phyloP scores from a whole-genome alignment of 345 rosid genomes.

The Ceriops decandra region DNA sequence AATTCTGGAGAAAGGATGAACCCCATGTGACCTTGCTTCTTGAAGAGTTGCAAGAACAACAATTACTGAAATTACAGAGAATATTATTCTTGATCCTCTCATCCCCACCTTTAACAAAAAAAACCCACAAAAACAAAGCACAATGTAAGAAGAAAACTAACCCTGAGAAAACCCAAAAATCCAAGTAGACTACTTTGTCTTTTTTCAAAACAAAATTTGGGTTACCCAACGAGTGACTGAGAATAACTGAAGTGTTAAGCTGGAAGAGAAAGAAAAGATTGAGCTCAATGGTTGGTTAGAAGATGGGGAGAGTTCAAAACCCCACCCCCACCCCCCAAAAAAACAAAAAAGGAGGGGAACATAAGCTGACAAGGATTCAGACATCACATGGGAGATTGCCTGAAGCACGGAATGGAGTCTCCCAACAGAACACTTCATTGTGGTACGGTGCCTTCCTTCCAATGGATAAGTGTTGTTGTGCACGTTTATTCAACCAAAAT shows the following conservation, averaged over 20 bases:
- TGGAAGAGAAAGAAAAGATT: background rate
- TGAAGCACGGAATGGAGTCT: background rate
- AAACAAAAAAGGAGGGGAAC: background rate
- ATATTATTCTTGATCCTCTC: background rate
- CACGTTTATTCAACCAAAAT: too few relatives aligned
- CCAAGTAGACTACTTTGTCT: too few relatives aligned
- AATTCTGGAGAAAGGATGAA: conserved; percentile 15
- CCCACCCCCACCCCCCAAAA: background rate
- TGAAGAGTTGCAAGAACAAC: conserved; percentile 1
- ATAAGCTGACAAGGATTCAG: background rate
- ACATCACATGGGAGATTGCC: background rate
- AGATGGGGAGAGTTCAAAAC: background rate
- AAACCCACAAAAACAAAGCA: background rate
- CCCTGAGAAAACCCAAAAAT: too few relatives aligned
- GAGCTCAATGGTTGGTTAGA: background rate
- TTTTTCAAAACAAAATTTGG: too few relatives aligned
- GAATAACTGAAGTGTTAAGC: background rate
- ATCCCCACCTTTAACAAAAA: background rate
- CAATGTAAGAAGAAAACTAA: too few relatives aligned
- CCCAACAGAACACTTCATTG: background rate
- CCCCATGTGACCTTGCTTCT: conserved; percentile 10
- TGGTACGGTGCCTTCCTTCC: too few relatives aligned
- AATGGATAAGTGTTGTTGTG: too few relatives aligned
- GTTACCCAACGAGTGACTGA: too few relatives aligned
- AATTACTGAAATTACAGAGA: background rate